Evolutionary conservation across 1,284 basidiomycete species (phyloP), one percentile per base, ranked within the genome.

Genomic region (Caloboletus firmus): DNA sequence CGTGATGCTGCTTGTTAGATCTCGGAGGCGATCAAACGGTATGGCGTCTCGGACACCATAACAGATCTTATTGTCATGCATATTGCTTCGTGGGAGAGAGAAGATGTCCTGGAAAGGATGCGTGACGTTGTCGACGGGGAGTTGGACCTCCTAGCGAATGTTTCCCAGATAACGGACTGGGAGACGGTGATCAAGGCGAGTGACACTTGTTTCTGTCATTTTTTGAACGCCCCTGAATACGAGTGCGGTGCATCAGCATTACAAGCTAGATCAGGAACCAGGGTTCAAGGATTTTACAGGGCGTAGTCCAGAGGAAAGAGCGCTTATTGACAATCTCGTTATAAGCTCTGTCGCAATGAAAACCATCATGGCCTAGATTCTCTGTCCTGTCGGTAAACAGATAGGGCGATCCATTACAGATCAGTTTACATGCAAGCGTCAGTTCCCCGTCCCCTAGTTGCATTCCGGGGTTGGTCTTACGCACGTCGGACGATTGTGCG

Each of bases 271-370:
- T 53, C 75, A 70, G 11, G 85, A 88, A 40, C 61, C 70, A 0
- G 75, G 74, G 1, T 62, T 83, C 13, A 70, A 73, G 55, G 73
- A 74, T 37, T 73, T 70, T 20, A 62, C 73, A 56, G 71, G 75
- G 46, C 62, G 78, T 55, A 45, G 51, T 15, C 57, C 54, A 39
- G 68, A 67, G 22, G 82, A 86, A 54, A 77, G 72, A 17, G 58
- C 62, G 0, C 63, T 76, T 10, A 71, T 90, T 28, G 81, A 90
- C 65, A 81, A 84, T 51, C 81, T 93, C 31, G 85, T 90, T 11
- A 74, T 82, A 26, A 91, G 87, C 61, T 77, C 83, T 17, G 88
- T 93, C 13, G 91, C 91, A 43, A 88, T 89, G 81, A 94, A 94
- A 71, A 83, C 78, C 47, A 89, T 92, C 47, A 74, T 79, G 71